Base-by-base conservation (phyloP, 768 basidiomycete genomes). In the Psilocybe sp. region DNA sequence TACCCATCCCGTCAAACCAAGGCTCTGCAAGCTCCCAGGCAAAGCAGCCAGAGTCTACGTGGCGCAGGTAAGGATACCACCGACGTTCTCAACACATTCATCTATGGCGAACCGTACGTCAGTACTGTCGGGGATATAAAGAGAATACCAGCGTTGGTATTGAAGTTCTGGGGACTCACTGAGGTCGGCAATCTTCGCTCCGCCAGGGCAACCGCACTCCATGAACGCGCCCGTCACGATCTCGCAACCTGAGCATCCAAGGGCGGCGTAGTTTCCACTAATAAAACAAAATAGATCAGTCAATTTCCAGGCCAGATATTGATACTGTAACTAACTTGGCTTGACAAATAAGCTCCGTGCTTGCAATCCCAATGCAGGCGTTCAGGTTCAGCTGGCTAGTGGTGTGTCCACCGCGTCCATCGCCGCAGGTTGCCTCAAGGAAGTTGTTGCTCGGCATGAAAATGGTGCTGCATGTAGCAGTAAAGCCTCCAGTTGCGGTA, bases 261-360 rank as follows among this genome's bases (percentile, higher is more conserved):
- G 32, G 1, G 45, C 51, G 39, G 46, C 46, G 39, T 52, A 52
- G 34, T 52, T 47, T 36, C 51, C 46, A 20, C 46, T 52, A 20
- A 10, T 16, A 11, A 15, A 16, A 49, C 16, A 1, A 11, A 11
- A 40, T 11, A 32, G 10, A 9, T 15, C 13, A 15, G 16, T 9
- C 10, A 10, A 10, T 28, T 28, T 28, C 23, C 23, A 7, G 23
- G 23, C 23, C 7, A 28, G 23, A 28, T 4, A 28, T 28, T 4
- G 3, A 28, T 28, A 4, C 15, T 33, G 5, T 11, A 14, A 16
- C 32, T 16, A 41, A 52, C 51, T 42, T 47, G 46, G 39, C 31
- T n/a, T 35, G 20, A 46, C 40, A 52, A 20, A 52, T 46, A 36
- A 37, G 46, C 28, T 42, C 15, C 31, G 37, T 47, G 23, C 46